These are phyloP conservation scores for Tetrahymena thermophila DNA, from an alignment of 73 alveolate species.

Conservation along the genomic window DNA sequence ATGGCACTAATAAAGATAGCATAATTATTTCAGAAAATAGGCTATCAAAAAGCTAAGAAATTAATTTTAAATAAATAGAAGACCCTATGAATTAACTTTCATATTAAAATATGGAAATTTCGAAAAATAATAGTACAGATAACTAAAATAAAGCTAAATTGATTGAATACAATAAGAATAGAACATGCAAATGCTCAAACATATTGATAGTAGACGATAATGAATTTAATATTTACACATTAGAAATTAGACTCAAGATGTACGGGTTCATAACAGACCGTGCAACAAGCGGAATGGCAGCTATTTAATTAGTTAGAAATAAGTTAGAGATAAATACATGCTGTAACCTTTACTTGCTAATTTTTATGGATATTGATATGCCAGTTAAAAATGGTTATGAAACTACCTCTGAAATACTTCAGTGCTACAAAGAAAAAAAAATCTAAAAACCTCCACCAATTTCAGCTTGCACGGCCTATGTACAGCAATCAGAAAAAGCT, in stretches of 20 bases:
- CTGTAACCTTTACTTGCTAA: background rate
- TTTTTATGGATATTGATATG: slow-evolving; percentile 48
- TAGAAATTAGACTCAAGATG: background rate
- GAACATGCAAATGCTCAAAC: background rate
- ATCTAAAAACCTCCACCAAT: background rate
- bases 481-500: background rate
- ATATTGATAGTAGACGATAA: background rate
- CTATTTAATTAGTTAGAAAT: background rate
- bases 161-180: background rate
- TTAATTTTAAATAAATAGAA: background rate
- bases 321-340: background rate
- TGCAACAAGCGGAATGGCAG: slow-evolving; percentile 25
- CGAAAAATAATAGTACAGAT: background rate
- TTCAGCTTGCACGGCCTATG: background rate
- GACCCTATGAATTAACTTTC: background rate
- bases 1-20: background rate
- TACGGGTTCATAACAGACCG: background rate
- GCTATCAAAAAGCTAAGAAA: background rate
- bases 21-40: background rate
- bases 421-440: background rate
- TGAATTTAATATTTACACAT: background rate
- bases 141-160: background rate
- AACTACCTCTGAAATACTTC: background rate
- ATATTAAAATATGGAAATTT: background rate
- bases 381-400: slow-evolving; percentile 37